Evolutionary conservation across 768 basidiomycete species (phyloP), one percentile per base, ranked within the genome.

Genomic region (Lentinus tigrinus): DNA sequence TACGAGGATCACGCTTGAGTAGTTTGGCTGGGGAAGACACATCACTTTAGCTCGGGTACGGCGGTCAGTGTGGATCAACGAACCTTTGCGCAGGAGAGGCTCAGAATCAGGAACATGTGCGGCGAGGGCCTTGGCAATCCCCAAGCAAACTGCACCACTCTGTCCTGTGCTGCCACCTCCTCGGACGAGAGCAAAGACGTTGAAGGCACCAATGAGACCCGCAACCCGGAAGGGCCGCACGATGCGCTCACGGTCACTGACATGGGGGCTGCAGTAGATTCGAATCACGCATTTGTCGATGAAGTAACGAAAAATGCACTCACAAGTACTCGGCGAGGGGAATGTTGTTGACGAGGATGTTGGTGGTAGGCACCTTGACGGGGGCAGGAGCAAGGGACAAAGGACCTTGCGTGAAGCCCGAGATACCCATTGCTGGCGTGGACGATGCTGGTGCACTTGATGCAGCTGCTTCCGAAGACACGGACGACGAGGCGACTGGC

Each of bases 101-200:
- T 83, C 82, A 3, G 89, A 75, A 13, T 82, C 81, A 3, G 89
- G 87, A 36, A 83, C 85, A 62, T 91, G 89, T 10, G 84, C 84
- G 4, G 83, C 83, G 24, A 94, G 76, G 17, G 84, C 91, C 67
- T 87, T 88, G 8, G 89, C 81, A 57, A 93, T 85, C 38, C 87
- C 92, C 58, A 88, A 81, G 0, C 87, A 84, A 23, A 95, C 74
- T 4, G 95, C 95, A 17, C 88, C 93, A n/a, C 93, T 88, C 70
- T 98, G 95, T 2, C 95, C 94, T 0, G 90, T 88, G n/a, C 83
- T 86, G 1, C 96, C 96, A 14, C 95, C 95, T 4, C 94, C 94
- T 27, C 91, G 73, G 79, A 77, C 79, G 17, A 85, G 65, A 4
- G 78, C 80, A 54, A 75, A 76, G 24, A 85, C 76, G 68, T 85